Base-by-base conservation (phyloP, 2,329 filamentous ascomycete genomes). In the Phialophora tarda region DNA sequence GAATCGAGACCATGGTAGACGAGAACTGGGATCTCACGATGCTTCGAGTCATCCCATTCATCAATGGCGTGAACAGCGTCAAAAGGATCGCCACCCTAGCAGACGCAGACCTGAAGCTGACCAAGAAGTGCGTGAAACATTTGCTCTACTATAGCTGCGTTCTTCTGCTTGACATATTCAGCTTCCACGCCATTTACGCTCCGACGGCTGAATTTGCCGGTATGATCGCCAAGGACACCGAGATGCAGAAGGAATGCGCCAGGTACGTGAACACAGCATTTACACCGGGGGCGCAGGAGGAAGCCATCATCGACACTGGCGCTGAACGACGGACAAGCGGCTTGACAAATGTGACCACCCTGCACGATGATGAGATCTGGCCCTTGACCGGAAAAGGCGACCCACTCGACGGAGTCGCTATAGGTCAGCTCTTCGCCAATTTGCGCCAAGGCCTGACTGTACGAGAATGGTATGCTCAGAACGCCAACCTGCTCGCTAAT, bases 81-180 rank as follows among this genome's bases (percentile, higher is more conserved):
- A 89, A 92, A 32, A 90, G 91, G 71, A 96, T 99, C 73, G 90
- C 95, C 14, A 87, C 90, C 71, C 84, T 91, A 26, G 92, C 94
- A 54, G 91, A 96, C 74, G 92, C 95, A 10, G 93, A 96, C 67
- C 85, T 96, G 57, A 90, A 91, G 58, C 87, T 99, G 26, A 92
- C 93, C 63, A 91, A 92, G 74, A 89, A 92, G 60, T 93, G 93
- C 7, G 86, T 98, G 64, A 89, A 91, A 69, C 94, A 98, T 77
- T 85, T 99, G 10, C 84, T 98, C 28, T 96, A 96, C 82, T 97
- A 98, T 78, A 92, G 94, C 75, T 94, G 92, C 74, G 86, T 97
- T 41, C 84, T 97, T 28, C 86, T 98, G 61, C 86, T 98, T 11
- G 95, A 99, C 79, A 91, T 97, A 73, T 98, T 98, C 82, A 93